Conservation (phyloP, 257 asterid genomes). For the Nicotiana otophora region DNA sequence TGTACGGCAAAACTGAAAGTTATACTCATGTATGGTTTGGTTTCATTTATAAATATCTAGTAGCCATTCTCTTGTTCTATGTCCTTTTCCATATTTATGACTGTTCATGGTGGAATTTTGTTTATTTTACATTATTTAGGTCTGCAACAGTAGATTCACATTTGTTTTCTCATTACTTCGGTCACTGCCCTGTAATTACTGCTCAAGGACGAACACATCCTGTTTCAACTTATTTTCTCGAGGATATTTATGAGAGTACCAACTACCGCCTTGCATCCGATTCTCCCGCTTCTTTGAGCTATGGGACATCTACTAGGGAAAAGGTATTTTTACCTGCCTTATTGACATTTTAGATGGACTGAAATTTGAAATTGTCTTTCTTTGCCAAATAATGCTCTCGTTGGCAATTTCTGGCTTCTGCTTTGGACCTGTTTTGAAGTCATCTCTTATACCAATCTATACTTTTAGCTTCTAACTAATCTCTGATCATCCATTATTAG, state of each 20-base stretch:
- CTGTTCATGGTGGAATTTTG: constrained; percentile 15
- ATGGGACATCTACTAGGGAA: constrained; percentile 37
- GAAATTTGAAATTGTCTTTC: neutral
- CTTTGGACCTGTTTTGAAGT: neutral
- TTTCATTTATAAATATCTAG: constrained; percentile 20
- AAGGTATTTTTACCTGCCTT: constrained; percentile 48
- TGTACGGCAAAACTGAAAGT: constrained; percentile 67
- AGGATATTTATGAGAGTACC: constrained; percentile 77
- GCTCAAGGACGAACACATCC: constrained; percentile 95
- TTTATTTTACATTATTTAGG: constrained; percentile 45
- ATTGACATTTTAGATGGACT: neutral
- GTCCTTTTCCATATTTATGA: constrained; percentile 13
- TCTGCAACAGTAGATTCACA: constrained; percentile 97
- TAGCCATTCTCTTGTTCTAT: constrained; percentile 12
- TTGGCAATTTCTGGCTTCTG: constrained; percentile 3
- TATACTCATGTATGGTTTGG: constrained; percentile 75
- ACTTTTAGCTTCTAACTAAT: neutral
- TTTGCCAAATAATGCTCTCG: neutral
- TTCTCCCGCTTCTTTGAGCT: constrained; percentile 70
- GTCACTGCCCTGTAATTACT: constrained; percentile 88
- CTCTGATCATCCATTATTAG: neutral
- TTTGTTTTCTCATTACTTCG: constrained; percentile 81
- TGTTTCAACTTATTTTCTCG: constrained; percentile 77
- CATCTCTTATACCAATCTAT: neutral
- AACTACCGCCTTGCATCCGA: constrained; percentile 83